Evolutionary conservation across 2,329 filamentous ascomycete genomes (phyloP).

Genomic region (Sclerotiophoma versabilis): DNA sequence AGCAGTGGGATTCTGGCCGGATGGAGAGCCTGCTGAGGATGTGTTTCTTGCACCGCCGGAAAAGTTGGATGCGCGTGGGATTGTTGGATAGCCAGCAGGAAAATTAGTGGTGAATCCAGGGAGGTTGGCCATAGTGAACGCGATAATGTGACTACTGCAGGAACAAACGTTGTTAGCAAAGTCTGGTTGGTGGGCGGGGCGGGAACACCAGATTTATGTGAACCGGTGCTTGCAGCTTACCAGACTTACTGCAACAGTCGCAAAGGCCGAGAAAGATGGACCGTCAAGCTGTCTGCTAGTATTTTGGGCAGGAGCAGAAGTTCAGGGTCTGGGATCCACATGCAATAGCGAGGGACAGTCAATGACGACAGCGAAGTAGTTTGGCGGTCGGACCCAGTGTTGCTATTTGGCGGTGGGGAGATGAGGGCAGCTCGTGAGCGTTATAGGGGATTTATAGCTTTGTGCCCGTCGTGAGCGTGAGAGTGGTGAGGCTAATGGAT

Average conservation of each 20-base stretch:
- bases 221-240: conserved; percentile 29
- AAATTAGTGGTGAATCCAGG: conserved; percentile 43
- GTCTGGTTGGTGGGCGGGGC: conserved; percentile 27
- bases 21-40: conserved; percentile 34
- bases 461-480: neutral
- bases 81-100: conserved; percentile 42
- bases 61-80: conserved; percentile 38
- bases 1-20: conserved; percentile 28
- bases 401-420: conserved; percentile 24
- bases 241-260: conserved; percentile 22
- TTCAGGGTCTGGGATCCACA: conserved; percentile 24
- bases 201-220: conserved; percentile 26
- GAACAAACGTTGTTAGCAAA: conserved; percentile 31
- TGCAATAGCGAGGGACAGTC: conserved; percentile 11
- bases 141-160: conserved; percentile 35
- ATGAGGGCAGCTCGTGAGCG: conserved; percentile 23
- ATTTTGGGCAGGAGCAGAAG: neutral
- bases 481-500: conserved; percentile 11
- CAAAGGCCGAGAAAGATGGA: conserved; percentile 11
- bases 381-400: conserved; percentile 12
- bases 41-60: conserved; percentile 32
- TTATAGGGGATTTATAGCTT: conserved; percentile 39
- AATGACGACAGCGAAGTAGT: conserved; percentile 19
- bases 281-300: conserved; percentile 7
- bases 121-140: conserved; percentile 34